Evolutionary conservation across 768 basidiomycete genomes (phyloP).

Genomic region (Mycena haematopus): DNA sequence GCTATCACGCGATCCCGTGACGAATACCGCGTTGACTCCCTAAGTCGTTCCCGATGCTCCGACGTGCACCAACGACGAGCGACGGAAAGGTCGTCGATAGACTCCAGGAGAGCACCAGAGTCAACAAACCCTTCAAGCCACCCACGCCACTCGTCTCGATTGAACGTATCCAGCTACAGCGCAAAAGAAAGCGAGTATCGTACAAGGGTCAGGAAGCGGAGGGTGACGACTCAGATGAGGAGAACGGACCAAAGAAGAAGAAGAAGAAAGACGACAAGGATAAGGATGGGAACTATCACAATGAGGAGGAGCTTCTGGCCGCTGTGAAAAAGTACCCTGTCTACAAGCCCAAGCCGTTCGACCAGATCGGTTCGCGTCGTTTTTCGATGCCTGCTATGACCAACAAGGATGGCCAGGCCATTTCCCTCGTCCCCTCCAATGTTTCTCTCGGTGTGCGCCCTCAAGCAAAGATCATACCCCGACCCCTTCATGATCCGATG

Average conservation of each 20-base stretch:
- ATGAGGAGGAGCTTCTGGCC: constrained; percentile 66
- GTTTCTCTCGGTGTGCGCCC: constrained; percentile 87
- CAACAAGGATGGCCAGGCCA: constrained; percentile 68
- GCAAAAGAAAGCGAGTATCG: constrained; percentile 88
- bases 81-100: constrained; percentile 74
- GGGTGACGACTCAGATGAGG: constrained; percentile 63
- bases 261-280: constrained; percentile 68
- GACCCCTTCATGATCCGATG: constrained; percentile 98
- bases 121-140: constrained; percentile 84
- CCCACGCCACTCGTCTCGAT: constrained; percentile 56
- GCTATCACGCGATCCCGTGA: constrained; percentile 21
- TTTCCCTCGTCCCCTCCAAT: constrained; percentile 65
- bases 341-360: constrained; percentile 82
- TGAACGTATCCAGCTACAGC: constrained; percentile 65
- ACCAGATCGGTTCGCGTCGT: constrained; percentile 56
- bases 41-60: constrained; percentile 56
- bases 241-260: constrained; percentile 64
- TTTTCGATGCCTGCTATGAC: constrained; percentile 89
- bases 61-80: constrained; percentile 68
- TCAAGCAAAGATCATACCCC: constrained; percentile 78
- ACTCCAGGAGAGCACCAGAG: constrained; percentile 71
- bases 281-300: constrained; percentile 58
- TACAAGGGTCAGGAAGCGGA: constrained; percentile 77
- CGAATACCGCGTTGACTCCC: background rate
- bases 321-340: constrained; percentile 77